A percentile compares a stretch with the other conserved stretches of the same genome.
Evolutionary conservation across 805 yeast species (phyloP).

Genomic region (Wickerhamiella domercqiae): DNA sequence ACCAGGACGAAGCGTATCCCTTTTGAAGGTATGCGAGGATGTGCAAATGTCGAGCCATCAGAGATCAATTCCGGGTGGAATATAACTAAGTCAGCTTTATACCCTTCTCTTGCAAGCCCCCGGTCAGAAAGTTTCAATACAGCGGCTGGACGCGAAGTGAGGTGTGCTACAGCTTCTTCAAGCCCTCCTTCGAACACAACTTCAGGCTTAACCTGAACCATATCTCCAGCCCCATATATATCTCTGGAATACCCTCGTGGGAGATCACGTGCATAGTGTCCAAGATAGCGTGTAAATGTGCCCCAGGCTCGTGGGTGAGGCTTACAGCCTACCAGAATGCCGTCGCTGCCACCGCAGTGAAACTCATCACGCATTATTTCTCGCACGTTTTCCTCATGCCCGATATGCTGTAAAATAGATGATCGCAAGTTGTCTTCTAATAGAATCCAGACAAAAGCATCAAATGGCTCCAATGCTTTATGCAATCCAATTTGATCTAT

Average conservation of each 20-base stretch:
- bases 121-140: conserved; percentile 7
- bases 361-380: conserved; percentile 8
- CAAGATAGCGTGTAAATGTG: conserved; percentile 11
- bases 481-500: conserved; percentile 1
- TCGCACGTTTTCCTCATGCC: conserved; percentile 12
- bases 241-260: conserved; percentile 9
- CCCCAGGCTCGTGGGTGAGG: conserved; percentile 13
- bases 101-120: conserved; percentile 4
- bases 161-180: conserved; percentile 9
- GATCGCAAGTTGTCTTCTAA: conserved; percentile 8
- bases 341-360: conserved; percentile 13
- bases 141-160: conserved; percentile 9
- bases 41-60: conserved; percentile 8
- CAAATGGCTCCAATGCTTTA: conserved; percentile 4
- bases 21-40: conserved; percentile 4
- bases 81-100: conserved; percentile 9
- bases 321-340: conserved; percentile 9
- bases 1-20: conserved; percentile 9
- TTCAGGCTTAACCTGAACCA: conserved; percentile 4
- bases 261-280: conserved; percentile 11
- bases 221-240: conserved; percentile 4
- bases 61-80: conserved; percentile 9
- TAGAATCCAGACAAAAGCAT: conserved; percentile 7
- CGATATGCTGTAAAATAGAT: conserved; percentile 12
- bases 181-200: conserved; percentile 8